Base-by-base conservation (phyloP, 768 basidiomycete genomes). In the Lactarius evosmus region DNA sequence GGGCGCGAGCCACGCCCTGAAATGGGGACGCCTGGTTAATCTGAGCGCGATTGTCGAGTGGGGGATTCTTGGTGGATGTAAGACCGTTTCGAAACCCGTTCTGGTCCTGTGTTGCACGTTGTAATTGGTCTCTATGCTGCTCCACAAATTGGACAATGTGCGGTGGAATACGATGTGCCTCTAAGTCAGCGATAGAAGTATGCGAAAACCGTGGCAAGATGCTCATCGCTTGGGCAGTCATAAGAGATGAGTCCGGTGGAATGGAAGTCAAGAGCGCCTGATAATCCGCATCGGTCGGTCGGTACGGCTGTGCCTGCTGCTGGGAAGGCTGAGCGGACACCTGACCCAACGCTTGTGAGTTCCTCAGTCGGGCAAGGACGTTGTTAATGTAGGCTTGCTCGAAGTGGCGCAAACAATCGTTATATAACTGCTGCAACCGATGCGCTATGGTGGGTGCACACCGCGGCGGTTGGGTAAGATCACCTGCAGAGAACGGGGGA, bases 161-260 rank as follows among this genome's bases (percentile, higher is more conserved):
- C 4, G 56, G 38, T 4, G 64, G 64, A 19, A 65, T 49, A 52
- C 17, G 64, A 46, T 52, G 64, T 3, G 59, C 64, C 55, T 65
- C 64, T 19, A 65, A 32, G 0, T 65, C 64, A 25, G 64, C 49
- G 12, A 54, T 59, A n/a, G 64, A 65, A 4, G 64, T 65, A 51
- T 65, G 59, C 2, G 64, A 60, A 14, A 65, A 65, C n/a, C 64
- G 64, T 7, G 64, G 63, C 7, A 65, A n/a, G 19, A 65, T 60
- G 55, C 64, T 44, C 64, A 65, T 65, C 32, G 32, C 40, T 1
- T 61, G 38, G 14, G 55, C 1, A 17, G 49, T n/a, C 49, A 46
- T 61, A 16, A n/a, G 2, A 56, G 64, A 4, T 14, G 59, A 14
- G 25, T 61, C 60, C n/a, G 55, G 36, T 7, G 49, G 30, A 46